Base-by-base conservation (phyloP, 2,329 filamentous ascomycete genomes). In the Diaporthe australafricana region DNA sequence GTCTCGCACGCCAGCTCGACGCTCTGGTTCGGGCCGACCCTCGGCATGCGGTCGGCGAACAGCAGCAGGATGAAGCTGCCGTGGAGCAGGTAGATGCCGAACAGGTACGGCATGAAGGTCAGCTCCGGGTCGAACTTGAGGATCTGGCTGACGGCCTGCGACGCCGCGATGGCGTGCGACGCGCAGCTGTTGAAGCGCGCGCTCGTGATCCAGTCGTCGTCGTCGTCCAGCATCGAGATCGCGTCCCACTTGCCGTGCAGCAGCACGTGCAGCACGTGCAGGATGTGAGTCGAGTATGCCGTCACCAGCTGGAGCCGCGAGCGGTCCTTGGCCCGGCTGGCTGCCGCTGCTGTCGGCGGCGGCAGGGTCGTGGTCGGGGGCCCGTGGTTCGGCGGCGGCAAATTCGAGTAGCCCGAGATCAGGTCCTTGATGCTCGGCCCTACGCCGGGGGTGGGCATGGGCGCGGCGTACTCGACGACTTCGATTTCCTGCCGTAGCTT, bases 41-140 rank as follows among this genome's bases (percentile, higher is more conserved):
- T 83, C 2, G 83, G 83, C 83, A 87, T 84, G 9, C 84, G 81
- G 73, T 87, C 86, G 11, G 85, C 84, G 63, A 87, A 85, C 0
- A 87, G 76, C 3, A 87, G 78, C 7, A 87, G 78, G 25, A 87
- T 84, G 62, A 87, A 86, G 73, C 85, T 87, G 0, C 86, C 85
- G 65, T 87, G 85, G 5, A 87, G 79, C 0, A 88, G 79, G 70
- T 88, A 88, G 9, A 87, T 87, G 0, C 86, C 85, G 66, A 87
- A 87, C 3, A 87, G 78, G 74, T 87, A 87, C 1, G 86, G 85
- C 84, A 87, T 87, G 66, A 87, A 87, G 0, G 83, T 84, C 40
- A 87, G 79, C 72, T 87, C 85, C 3, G 84, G 84, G 73, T 88
- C 86, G n/a, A 83, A 79, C 2, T 80, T 78, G 8, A 88, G 78